Evolutionary conservation across 176 grass and related monocot genomes (phyloP), one percentile per base, ranked within the genome.

Genomic region (Neostapfia colusana): DNA sequence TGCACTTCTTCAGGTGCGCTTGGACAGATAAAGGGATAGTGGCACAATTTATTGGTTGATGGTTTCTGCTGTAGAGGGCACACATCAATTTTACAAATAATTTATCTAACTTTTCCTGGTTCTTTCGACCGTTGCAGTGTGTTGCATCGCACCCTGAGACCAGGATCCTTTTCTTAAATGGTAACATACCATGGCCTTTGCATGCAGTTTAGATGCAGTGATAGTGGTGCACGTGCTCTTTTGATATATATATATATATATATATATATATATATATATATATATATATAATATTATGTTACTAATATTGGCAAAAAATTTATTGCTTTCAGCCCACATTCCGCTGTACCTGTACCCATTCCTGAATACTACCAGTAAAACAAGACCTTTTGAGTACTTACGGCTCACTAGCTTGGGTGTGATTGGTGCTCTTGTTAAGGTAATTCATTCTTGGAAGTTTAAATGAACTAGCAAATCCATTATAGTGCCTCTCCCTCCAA

Each of bases 381-480:
- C 92, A 41, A 88, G 95, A 40, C 95, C 95, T 70, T 95, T 99
- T 63, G 95, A 99, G 85, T 99, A 99, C 80, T 82, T 95, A 50
- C 75, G 95, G 51, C 85, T 99, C 71, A 99, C 95, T 59, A 99
- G 95, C 71, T 83, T 99, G 81, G 95, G 91, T 79, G 95, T 92
- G 28, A 99, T 99, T 0, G 95, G 95, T 85, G 95, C 95, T 64
- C 91, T 95, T 88, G 95, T 99, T 14, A 95, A 99, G 95, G 91
- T 99, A 89, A 68, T 75, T 70, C 40, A 35, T 67, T 12, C 20
- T 4, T 68, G 28, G 28, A 50, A 49, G 11, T 48, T 73, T 67
- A 59, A 40, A 26, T 65, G 46, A 72, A 39, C 39, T 17, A 67
- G 4, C 26, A n/a, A 46, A 25, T 62, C 44, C 54, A 14, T 50